Percentiles rank a stretch among this genome's conserved stretches.
phyloP scores from a whole-genome alignment of 2,329 filamentous ascomycete genomes.

The Chaetomium strumarium region DNA sequence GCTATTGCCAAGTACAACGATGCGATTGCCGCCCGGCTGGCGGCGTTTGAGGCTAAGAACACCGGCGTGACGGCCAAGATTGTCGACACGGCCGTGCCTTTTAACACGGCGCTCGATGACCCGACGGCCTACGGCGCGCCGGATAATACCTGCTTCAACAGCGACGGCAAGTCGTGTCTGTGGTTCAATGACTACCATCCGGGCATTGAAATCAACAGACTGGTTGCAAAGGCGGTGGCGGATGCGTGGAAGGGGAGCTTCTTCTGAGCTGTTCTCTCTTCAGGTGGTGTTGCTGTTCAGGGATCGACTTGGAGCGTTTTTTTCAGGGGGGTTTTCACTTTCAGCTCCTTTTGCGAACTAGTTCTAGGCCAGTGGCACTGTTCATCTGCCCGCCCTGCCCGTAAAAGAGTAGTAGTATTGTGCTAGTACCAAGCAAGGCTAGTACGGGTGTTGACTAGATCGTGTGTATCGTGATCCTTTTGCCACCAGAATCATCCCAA shows the following conservation, averaged over 20 bases:
- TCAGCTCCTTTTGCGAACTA: too few species aligned
- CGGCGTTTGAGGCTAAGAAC: conserved; percentile 32
- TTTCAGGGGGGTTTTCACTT: too few species aligned
- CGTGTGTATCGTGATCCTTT: too few species aligned
- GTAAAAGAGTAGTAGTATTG: too few species aligned
- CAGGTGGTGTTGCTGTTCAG: background rate
- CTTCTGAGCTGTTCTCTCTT: conserved; percentile 16
- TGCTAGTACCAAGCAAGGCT: too few species aligned
- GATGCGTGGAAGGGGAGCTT: conserved; percentile 28
- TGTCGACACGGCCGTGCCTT: conserved; percentile 36
- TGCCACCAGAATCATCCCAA: too few species aligned
- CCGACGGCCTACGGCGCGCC: conserved; percentile 37
- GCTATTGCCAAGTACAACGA: conserved; percentile 37
- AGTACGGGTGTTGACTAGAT: too few species aligned
- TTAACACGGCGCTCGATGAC: conserved; percentile 38
- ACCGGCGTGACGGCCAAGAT: conserved; percentile 30
- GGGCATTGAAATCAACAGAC: conserved; percentile 34
- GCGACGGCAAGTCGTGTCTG: conserved; percentile 38
- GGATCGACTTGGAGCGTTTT: too few species aligned
- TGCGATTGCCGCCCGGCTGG: conserved; percentile 27
- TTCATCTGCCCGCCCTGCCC: too few species aligned
- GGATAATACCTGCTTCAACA: conserved; percentile 38
- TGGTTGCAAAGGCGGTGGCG: conserved; percentile 36
- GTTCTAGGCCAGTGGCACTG: too few species aligned
- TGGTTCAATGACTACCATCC: conserved; percentile 43